Conservation (phyloP, 2,329 filamentous ascomycete genomes). For the Alternaria panax region DNA sequence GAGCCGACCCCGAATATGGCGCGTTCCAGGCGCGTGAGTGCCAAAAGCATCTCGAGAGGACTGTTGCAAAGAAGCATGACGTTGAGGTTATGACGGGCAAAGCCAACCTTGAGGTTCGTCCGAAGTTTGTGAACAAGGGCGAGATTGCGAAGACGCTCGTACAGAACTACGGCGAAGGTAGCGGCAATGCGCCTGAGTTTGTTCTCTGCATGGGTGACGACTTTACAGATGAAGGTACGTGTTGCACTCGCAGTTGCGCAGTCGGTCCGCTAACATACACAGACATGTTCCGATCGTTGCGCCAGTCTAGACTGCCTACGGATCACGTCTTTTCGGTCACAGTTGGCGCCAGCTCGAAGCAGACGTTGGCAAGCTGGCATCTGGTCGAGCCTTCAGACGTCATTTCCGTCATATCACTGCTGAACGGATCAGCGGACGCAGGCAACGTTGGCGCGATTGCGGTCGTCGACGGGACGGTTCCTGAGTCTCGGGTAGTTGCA, state of each 20-base stretch:
- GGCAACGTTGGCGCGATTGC: slow-evolving; percentile 52
- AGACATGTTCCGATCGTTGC: slow-evolving; percentile 85
- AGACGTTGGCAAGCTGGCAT: slow-evolving; percentile 90
- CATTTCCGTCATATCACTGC: slow-evolving; percentile 67
- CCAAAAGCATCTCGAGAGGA: slow-evolving; percentile 79
- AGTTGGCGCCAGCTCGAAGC: slow-evolving; percentile 89
- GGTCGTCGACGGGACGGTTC: slow-evolving; percentile 49
- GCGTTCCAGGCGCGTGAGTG: slow-evolving; percentile 81
- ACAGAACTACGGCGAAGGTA: slow-evolving; percentile 68
- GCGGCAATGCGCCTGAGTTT: slow-evolving; percentile 74
- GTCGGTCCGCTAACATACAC: slow-evolving; percentile 17
- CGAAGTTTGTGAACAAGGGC: slow-evolving; percentile 97
- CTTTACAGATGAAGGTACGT: slow-evolving; percentile 90
- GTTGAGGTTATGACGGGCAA: slow-evolving; percentile 98
- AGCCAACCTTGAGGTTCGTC: slow-evolving; percentile 95
- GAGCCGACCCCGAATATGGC: slow-evolving; percentile 86
- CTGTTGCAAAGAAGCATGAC: slow-evolving; percentile 80
- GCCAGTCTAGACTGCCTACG: slow-evolving; percentile 62
- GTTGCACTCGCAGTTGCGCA: background rate
- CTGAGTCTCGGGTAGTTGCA: slow-evolving; percentile 38
- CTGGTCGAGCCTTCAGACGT: slow-evolving; percentile 88
- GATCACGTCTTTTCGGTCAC: slow-evolving; percentile 88
- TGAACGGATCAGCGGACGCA: slow-evolving; percentile 59
- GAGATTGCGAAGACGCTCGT: slow-evolving; percentile 90
- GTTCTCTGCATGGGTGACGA: slow-evolving; percentile 93